Percentiles rank a stretch among this genome's conserved stretches.
phyloP scores from a whole-genome alignment of 176 grass and related monocot species.

The Avena eriantha region DNA sequence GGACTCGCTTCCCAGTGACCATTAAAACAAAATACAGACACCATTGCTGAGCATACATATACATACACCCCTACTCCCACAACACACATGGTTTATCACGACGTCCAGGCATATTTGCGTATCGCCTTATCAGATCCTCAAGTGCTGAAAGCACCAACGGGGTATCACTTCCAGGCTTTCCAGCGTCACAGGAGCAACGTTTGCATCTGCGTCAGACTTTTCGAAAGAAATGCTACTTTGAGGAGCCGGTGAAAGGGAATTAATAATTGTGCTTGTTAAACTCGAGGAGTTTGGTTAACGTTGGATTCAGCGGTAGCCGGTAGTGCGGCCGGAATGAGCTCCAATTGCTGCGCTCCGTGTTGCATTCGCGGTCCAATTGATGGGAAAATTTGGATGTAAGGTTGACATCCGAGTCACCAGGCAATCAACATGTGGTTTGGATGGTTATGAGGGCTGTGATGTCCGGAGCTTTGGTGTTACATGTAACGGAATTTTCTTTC shows the following conservation, averaged over 20 bases:
- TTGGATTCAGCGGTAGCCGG: not conserved
- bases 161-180: constrained; percentile 35
- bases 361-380: not conserved
- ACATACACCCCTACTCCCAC: not conserved
- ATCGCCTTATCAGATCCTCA: constrained; percentile 44
- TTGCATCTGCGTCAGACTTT: not conserved
- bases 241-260: constrained; percentile 31
- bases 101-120: constrained; percentile 23
- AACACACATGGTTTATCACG: too few species aligned
- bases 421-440: not conserved
- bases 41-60: not conserved
- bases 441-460: too few species aligned
- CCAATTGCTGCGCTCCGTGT: not conserved
- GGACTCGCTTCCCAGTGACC: too few species aligned
- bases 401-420: not conserved
- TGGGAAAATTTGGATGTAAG: not conserved
- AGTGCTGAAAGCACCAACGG: constrained; percentile 48
- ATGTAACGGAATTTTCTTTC: too few species aligned
- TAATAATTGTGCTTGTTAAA: constrained; percentile 44
- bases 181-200: constrained; percentile 28
- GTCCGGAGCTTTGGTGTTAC: too few species aligned
- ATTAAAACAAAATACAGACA: too few species aligned
- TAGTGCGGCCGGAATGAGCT: not conserved
- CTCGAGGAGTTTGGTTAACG: constrained; percentile 19
- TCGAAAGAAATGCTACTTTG: constrained; percentile 18